Evolutionary conservation across 441 rosid genomes (phyloP).

Genomic region (Melianthus villosus): DNA sequence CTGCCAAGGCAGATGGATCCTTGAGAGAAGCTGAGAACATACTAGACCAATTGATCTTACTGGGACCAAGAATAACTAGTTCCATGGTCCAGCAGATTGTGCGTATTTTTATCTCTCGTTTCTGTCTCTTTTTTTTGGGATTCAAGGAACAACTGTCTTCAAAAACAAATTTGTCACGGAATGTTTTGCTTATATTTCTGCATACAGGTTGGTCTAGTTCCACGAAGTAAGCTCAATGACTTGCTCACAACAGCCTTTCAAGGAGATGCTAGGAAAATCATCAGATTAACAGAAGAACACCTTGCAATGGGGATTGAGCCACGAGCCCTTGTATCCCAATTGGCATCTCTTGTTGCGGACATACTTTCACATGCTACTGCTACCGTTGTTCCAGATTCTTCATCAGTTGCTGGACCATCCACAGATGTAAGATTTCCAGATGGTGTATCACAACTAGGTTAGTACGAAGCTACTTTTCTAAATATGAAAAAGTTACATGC

Average conservation of each 20-base stretch:
- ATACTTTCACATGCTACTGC: constrained; percentile 7
- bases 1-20: constrained; percentile 16
- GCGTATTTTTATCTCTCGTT: not conserved
- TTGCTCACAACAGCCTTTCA: constrained; percentile 14
- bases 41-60: constrained; percentile 14
- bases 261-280: constrained; percentile 14
- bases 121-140: not conserved
- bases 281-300: constrained; percentile 10
- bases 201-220: constrained; percentile 14
- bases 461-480: too few relatives aligned
- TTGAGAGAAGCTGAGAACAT: constrained; percentile 19
- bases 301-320: constrained; percentile 13
- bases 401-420: constrained; percentile 6
- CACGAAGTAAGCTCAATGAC: constrained; percentile 11
- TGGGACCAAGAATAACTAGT: constrained; percentile 13
- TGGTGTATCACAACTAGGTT: constrained; percentile 1
- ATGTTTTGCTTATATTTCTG: too few relatives aligned
- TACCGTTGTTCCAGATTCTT: not conserved
- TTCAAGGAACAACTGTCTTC: too few relatives aligned
- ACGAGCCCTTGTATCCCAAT: constrained; percentile 12
- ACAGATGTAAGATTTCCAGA: constrained; percentile 3
- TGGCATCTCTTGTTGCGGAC: constrained; percentile 15
- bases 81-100: constrained; percentile 19
- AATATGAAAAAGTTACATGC: not conserved
- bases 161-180: too few relatives aligned